Evolutionary conservation across 768 basidiomycete species (phyloP).

Genomic region (Rhodotorula toruloides): DNA sequence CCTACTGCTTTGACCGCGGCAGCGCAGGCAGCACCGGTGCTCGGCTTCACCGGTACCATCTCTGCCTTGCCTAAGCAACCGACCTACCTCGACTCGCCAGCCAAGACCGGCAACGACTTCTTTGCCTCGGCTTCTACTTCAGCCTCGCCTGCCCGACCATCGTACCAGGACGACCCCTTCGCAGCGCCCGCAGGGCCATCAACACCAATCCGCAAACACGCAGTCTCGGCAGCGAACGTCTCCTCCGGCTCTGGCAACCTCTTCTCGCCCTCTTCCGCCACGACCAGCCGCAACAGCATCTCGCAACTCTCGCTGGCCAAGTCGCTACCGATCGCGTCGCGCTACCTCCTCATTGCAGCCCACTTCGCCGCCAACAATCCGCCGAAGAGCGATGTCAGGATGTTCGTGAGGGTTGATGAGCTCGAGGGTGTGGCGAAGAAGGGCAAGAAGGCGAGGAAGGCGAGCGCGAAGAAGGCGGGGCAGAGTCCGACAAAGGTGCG

Average conservation of each 20-base stretch:
- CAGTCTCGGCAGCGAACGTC: background rate
- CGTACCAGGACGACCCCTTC: background rate
- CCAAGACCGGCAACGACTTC: background rate
- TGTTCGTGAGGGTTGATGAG: conserved; percentile 45
- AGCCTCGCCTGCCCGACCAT: background rate
- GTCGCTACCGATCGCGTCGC: conserved; percentile 38
- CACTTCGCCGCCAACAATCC: conserved; percentile 49
- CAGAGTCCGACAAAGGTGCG: conserved; percentile 18
- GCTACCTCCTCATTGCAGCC: conserved; percentile 45
- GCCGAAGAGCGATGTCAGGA: conserved; percentile 45
- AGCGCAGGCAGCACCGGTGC: background rate
- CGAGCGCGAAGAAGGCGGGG: background rate
- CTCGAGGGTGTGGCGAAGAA: conserved; percentile 34
- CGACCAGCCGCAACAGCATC: background rate
- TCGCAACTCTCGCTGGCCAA: conserved; percentile 1
- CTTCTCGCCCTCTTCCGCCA: background rate
- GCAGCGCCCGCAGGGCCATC: too few relatives aligned
- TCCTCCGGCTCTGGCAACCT: background rate
- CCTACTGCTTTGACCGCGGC: background rate
- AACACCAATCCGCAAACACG: background rate
- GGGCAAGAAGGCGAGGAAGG: conserved; percentile 19
- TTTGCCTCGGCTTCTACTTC: background rate
- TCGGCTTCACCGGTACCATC: conserved; percentile 22
- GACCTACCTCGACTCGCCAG: conserved; percentile 8
- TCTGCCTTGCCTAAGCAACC: conserved; percentile 3